A percentile compares a stretch with the other conserved stretches of the same genome.
These are phyloP conservation scores for Fusarium sp. DNA, from an alignment of 2,329 filamentous ascomycete genomes.

Conservation along the genomic window DNA sequence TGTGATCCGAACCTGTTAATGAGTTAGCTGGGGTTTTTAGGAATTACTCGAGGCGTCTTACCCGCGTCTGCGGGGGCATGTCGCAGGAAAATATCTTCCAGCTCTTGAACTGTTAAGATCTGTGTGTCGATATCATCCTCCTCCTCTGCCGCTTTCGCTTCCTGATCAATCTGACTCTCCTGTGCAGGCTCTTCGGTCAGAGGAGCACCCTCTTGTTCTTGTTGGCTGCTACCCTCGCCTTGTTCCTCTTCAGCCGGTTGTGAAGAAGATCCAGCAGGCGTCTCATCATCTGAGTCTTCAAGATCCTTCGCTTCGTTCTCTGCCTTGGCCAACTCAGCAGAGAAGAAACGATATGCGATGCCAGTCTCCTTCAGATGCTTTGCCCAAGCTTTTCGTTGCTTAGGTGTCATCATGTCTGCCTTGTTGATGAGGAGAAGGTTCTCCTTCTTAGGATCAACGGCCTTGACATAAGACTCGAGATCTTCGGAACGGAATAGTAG, in stretches of 20 bases:
- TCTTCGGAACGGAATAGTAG: slow-evolving; percentile 95
- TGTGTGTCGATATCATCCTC: slow-evolving; percentile 71
- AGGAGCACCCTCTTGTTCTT: slow-evolving; percentile 44
- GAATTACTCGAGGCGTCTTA: slow-evolving; percentile 51
- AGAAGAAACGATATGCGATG: slow-evolving; percentile 97
- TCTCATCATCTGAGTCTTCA: slow-evolving; percentile 60
- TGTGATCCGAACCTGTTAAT: slow-evolving; percentile 64
- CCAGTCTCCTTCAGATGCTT: slow-evolving; percentile 83
- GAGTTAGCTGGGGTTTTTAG: slow-evolving; percentile 21
- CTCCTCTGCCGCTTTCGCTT: slow-evolving; percentile 39
- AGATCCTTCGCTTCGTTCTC: slow-evolving; percentile 79
- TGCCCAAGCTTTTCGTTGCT: slow-evolving; percentile 87
- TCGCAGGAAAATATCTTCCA: slow-evolving; percentile 88
- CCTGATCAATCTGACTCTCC: slow-evolving; percentile 23
- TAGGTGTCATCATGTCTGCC: slow-evolving; percentile 96
- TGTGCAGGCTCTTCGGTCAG: slow-evolving; percentile 52
- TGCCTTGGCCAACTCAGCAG: slow-evolving; percentile 91
- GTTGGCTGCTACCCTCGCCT: slow-evolving; percentile 44
- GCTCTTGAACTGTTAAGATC: slow-evolving; percentile 92
- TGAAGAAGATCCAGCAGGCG: slow-evolving; percentile 40
- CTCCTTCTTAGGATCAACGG: slow-evolving; percentile 87
- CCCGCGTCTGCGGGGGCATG: slow-evolving; percentile 71
- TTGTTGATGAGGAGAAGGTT: slow-evolving; percentile 97
- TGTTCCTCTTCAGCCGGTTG: slow-evolving; percentile 48
- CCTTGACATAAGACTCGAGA: slow-evolving; percentile 93